Evolutionary conservation across 345 rosid species (phyloP).

Genomic region (Lumnitzera littorea): DNA sequence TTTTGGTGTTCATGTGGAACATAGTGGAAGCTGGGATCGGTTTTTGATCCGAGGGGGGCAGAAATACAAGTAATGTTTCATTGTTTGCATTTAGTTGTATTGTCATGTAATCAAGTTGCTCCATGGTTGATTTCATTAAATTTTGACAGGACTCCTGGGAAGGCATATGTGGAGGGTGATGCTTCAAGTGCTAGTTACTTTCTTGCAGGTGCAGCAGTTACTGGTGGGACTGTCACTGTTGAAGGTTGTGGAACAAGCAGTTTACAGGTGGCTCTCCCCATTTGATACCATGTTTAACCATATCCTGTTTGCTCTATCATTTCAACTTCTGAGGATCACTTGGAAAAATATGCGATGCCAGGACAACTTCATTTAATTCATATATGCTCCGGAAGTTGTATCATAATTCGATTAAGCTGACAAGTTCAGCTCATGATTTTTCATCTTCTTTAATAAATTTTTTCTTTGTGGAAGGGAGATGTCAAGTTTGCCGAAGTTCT

Average conservation of each 20-base stretch:
- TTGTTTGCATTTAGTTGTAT: not conserved
- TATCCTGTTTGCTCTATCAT: no score
- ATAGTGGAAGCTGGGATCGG: constrained; percentile 76
- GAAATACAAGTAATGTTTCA: constrained; percentile 66
- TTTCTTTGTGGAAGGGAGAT: constrained; percentile 52
- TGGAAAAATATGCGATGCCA: no score
- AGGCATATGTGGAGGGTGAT: constrained; percentile 92
- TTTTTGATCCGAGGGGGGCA: constrained; percentile 79
- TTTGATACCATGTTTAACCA: not conserved
- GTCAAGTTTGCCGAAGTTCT: constrained; percentile 93
- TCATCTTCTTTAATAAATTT: not conserved
- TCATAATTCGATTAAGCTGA: no score
- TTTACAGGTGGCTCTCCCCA: constrained; percentile 52
- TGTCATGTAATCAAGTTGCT: not conserved
- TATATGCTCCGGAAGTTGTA: no score
- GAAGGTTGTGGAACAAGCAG: constrained; percentile 97
- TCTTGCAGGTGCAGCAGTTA: constrained; percentile 93
- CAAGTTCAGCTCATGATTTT: no score
- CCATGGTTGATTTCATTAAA: not conserved
- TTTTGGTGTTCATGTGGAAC: constrained; percentile 68
- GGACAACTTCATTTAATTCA: no score
- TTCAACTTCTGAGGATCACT: no score
- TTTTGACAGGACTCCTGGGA: constrained; percentile 74
- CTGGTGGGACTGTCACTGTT: constrained; percentile 88
- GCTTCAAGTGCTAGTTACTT: constrained; percentile 99